These are phyloP conservation scores for Diaporthe capsici DNA, from an alignment of 2,329 filamentous ascomycete species.

Conservation along the genomic window DNA sequence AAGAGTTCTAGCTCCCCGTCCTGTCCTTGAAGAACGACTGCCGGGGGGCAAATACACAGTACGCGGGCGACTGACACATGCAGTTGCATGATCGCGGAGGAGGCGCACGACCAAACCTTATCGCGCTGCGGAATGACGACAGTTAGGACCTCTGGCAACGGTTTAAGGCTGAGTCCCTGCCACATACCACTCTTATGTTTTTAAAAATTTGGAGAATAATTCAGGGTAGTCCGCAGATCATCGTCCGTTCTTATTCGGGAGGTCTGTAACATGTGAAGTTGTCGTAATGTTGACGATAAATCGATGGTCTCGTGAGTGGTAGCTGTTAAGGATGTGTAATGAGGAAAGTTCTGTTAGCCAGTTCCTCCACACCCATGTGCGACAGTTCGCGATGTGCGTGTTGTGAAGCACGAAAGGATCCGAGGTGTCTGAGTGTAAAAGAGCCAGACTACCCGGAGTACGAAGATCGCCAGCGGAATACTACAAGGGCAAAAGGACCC, in stretches of 20 bases:
- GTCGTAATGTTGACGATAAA: not conserved
- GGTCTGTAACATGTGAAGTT: slow-evolving; percentile 4
- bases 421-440: no score
- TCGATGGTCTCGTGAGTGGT: not conserved
- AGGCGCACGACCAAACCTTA: slow-evolving; percentile 16
- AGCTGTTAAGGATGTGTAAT: not conserved
- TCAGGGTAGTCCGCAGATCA: slow-evolving; percentile 5
- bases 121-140: slow-evolving; percentile 28
- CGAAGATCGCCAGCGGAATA: not conserved
- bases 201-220: not conserved
- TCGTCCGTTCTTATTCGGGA: not conserved
- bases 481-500: not conserved
- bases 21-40: not conserved
- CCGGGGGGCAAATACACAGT: not conserved
- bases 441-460: no score
- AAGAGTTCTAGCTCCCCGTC: not conserved
- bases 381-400: not conserved
- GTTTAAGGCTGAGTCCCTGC: slow-evolving; percentile 24
- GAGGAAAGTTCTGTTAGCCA: not conserved
- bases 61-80: slow-evolving; percentile 21
- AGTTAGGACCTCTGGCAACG: not conserved
- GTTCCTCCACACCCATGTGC: not conserved
- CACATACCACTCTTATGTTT: not conserved
- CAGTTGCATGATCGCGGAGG: slow-evolving; percentile 26
- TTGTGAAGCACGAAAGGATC: not conserved